These are phyloP conservation scores for Aspergillus sergii DNA, from an alignment of 2,329 filamentous ascomycete genomes.

Conservation along the genomic window DNA sequence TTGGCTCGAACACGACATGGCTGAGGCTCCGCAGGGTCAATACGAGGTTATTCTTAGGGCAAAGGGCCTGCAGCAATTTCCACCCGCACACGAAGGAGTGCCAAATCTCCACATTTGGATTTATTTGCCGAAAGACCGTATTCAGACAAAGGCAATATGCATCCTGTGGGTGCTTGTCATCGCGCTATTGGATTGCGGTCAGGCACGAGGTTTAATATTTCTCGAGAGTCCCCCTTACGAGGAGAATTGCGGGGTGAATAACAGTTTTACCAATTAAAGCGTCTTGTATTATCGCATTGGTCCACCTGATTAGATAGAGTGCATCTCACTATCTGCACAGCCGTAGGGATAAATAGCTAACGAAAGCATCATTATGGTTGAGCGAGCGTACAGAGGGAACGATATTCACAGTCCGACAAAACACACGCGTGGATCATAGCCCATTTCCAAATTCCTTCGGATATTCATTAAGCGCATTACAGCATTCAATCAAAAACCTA, in stretches of 20 bases:
- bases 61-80: not conserved
- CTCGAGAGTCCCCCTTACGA: not conserved
- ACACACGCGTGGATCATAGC: not conserved
- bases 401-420: not conserved
- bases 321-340: not conserved
- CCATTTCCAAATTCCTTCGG: not conserved
- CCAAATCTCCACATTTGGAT: not conserved
- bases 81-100: not conserved
- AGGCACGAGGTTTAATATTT: not conserved
- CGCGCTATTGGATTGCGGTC: not conserved
- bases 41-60: slow-evolving; percentile 3
- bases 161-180: not conserved
- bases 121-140: not conserved
- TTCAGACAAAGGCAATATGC: not conserved
- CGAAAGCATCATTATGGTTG: not conserved
- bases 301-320: not conserved
- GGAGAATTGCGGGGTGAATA: not conserved
- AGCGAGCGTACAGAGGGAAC: not conserved
- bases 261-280: not conserved
- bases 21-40: slow-evolving; percentile 2
- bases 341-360: not conserved
- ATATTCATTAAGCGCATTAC: not conserved
- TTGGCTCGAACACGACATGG: not conserved
- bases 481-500: not conserved
- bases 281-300: not conserved